These are phyloP conservation scores for Hirschfeldia incana DNA, from an alignment of 345 rosid genomes.

Conservation along the genomic window DNA sequence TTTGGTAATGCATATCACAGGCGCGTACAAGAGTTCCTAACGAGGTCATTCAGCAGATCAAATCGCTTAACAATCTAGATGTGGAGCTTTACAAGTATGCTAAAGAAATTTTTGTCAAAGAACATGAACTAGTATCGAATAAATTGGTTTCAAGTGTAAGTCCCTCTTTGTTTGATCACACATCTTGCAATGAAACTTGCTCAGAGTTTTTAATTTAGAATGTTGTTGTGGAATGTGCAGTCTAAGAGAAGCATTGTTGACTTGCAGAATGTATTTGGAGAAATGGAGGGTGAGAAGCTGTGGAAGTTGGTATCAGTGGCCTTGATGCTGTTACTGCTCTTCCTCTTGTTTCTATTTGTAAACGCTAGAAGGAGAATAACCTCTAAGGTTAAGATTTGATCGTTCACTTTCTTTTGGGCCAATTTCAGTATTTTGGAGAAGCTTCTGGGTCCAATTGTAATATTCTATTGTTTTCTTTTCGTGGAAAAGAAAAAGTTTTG, in stretches of 20 bases:
- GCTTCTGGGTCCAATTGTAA: neutral
- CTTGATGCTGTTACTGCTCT: slow-evolving; percentile 43
- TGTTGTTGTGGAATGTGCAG: slow-evolving; percentile 16
- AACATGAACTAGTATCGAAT: slow-evolving; percentile 41
- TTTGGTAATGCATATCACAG: slow-evolving; percentile 45
- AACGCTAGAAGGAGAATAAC: slow-evolving; percentile 67
- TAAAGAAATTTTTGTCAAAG: slow-evolving; percentile 61
- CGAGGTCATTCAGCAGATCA: slow-evolving; percentile 59
- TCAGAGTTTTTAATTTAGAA: slow-evolving; percentile 5
- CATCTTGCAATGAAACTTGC: neutral
- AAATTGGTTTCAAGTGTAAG: slow-evolving; percentile 36
- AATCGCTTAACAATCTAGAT: slow-evolving; percentile 79
- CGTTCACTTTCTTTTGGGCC: slow-evolving; percentile 8
- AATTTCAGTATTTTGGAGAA: neutral
- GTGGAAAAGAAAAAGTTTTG: neutral
- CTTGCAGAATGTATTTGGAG: slow-evolving; percentile 49
- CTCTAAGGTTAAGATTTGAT: slow-evolving; percentile 73
- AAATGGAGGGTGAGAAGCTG: slow-evolving; percentile 34
- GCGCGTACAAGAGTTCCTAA: slow-evolving; percentile 59
- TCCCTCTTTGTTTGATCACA: neutral
- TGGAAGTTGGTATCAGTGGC: slow-evolving; percentile 48
- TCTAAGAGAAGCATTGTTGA: slow-evolving; percentile 29
- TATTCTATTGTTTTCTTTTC: neutral
- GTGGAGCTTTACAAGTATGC: slow-evolving; percentile 83
- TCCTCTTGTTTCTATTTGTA: slow-evolving; percentile 52